Conservation (phyloP, 2,329 filamentous ascomycete species). For the Cladosporium sp. region DNA sequence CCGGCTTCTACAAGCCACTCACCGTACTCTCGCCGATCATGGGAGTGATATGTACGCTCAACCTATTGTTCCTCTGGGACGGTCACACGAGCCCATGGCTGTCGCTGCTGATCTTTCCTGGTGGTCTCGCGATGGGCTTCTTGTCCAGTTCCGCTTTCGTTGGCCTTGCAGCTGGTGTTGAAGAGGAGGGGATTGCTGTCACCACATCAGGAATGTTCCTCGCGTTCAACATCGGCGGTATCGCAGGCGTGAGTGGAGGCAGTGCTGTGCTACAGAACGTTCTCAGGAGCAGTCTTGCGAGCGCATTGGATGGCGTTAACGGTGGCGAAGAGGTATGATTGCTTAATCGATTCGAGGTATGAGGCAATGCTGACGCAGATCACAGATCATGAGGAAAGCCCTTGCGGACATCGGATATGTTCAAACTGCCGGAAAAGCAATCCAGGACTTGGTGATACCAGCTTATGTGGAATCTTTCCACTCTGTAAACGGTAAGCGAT, state of each 20-base stretch:
- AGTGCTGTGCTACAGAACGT: conserved; percentile 41
- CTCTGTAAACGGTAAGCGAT: conserved; percentile 29
- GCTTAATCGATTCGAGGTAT: conserved; percentile 4
- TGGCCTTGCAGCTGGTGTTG: conserved; percentile 49
- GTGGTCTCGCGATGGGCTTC: conserved; percentile 55
- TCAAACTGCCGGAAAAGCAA: conserved; percentile 24
- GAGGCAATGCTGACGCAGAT: neutral
- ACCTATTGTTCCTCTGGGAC: conserved; percentile 59
- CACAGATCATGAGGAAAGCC: conserved; percentile 45
- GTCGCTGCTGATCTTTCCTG: conserved; percentile 61
- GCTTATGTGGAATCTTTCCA: conserved; percentile 30
- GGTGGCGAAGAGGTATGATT: conserved; percentile 30
- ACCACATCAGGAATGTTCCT: conserved; percentile 52
- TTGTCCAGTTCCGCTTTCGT: conserved; percentile 51
- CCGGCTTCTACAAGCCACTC: conserved; percentile 60
- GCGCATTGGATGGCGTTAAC: conserved; percentile 34
- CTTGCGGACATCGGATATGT: conserved; percentile 45
- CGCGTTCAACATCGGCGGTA: conserved; percentile 44
- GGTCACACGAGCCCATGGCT: conserved; percentile 58
- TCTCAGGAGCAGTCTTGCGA: conserved; percentile 37
- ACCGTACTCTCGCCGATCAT: conserved; percentile 53
- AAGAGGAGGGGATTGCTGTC: conserved; percentile 50
- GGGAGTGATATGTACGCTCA: conserved; percentile 52
- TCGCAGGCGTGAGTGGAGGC: conserved; percentile 42
- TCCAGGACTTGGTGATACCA: conserved; percentile 28